Evolutionary conservation across 163 green algal species (phyloP).

Genomic region (Scenedesmus sp.): DNA sequence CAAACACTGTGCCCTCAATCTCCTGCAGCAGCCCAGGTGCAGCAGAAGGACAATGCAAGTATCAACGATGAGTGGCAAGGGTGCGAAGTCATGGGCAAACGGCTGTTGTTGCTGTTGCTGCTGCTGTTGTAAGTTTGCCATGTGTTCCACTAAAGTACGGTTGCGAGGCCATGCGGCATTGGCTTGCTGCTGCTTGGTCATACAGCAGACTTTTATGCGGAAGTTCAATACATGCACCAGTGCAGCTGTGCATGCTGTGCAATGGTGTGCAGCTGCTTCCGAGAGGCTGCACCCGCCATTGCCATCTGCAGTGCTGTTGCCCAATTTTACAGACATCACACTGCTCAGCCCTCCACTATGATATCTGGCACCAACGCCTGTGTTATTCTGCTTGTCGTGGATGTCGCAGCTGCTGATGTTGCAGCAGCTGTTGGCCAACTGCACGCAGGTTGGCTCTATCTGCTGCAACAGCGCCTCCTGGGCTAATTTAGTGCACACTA

Average conservation of each 20-base stretch:
- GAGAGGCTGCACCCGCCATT: neutral
- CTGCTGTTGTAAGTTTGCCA: neutral
- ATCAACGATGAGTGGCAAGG: neutral
- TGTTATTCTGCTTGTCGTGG: no score
- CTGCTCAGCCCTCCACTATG: neutral
- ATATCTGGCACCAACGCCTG: neutral
- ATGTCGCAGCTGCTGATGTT: neutral
- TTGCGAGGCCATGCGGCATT: neutral
- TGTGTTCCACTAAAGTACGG: neutral
- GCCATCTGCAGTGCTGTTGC: neutral
- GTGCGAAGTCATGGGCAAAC: no score
- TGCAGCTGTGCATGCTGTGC: neutral
- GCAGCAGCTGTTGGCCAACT: neutral
- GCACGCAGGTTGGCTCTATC: neutral
- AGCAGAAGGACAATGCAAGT: neutral
- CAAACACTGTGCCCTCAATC: conserved; percentile 76
- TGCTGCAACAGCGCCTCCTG: neutral
- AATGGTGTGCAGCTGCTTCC: neutral
- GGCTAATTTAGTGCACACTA: no score
- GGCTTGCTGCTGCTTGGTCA: no score
- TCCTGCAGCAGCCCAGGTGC: conserved; percentile 58
- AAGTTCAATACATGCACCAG: neutral
- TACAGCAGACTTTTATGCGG: neutral
- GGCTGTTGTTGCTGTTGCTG: neutral
- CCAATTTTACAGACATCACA: neutral